Conservation (phyloP, 345 rosid species). For the Acer saccharum region DNA sequence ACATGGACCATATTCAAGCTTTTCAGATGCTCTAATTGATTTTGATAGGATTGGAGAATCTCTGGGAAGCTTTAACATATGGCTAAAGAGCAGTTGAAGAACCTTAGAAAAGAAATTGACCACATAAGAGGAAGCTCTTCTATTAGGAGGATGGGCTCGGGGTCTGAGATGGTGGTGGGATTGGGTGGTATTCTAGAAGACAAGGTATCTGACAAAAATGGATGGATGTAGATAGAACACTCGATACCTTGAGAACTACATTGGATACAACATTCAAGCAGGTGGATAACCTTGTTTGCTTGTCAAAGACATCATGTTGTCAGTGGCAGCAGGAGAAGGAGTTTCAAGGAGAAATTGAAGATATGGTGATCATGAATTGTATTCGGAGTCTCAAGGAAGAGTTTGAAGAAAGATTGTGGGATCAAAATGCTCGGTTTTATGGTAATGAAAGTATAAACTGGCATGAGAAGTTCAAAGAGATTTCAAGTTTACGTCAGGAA, state of each 20-base stretch:
- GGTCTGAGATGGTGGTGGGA: conserved; percentile 41
- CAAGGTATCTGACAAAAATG: conserved; percentile 36
- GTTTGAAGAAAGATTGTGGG: conserved; percentile 50
- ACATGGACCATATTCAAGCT: conserved; percentile 13
- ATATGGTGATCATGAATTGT: conserved; percentile 44
- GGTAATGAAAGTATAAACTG: conserved; percentile 35
- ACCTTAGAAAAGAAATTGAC: conserved; percentile 60
- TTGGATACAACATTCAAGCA: conserved; percentile 39
- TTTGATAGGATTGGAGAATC: conserved; percentile 33
- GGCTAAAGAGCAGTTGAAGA: conserved; percentile 52
- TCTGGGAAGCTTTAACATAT: conserved; percentile 36
- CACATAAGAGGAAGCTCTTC: conserved; percentile 39
- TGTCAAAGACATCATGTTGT: conserved; percentile 39
- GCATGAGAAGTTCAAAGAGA: conserved; percentile 54
- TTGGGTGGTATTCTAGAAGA: conserved; percentile 46
- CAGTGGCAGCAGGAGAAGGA: conserved; percentile 61
- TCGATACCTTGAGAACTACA: conserved; percentile 41
- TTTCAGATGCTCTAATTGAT: conserved; percentile 24
- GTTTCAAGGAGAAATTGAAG: conserved; percentile 51
- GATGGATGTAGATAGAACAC: conserved; percentile 37
- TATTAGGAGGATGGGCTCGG: conserved; percentile 33
- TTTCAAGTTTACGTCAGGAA: conserved; percentile 69
- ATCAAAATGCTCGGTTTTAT: conserved; percentile 38
- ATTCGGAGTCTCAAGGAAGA: conserved; percentile 56
- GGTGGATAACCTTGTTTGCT: conserved; percentile 30